phyloP scores from a whole-genome alignment of 148 eudicot species.

The Oxyria digyna region DNA sequence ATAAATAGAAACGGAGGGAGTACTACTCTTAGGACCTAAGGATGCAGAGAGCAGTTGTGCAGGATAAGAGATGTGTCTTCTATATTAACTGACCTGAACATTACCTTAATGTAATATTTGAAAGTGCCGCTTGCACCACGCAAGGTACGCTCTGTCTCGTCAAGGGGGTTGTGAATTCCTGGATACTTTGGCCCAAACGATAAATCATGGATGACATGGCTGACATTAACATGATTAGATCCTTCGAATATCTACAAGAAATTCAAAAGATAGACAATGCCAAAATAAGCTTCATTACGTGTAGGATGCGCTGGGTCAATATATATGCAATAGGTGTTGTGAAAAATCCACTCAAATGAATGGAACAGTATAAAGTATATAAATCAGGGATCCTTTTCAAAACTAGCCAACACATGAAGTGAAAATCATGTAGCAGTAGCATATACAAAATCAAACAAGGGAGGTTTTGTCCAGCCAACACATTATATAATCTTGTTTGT shows the following conservation, averaged over 20 bases:
- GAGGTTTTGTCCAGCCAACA: too few relatives aligned
- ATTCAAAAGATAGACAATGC: not conserved
- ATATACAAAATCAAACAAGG: not conserved
- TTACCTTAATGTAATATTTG: slow-evolving; percentile 95
- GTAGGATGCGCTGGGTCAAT: too few relatives aligned
- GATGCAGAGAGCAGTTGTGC: not conserved
- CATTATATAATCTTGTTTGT: not conserved
- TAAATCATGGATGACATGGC: slow-evolving; percentile 88
- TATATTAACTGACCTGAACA: not conserved
- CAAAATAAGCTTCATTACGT: not conserved
- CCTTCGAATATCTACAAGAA: slow-evolving; percentile 79
- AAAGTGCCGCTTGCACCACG: slow-evolving; percentile 81
- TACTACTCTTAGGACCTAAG: not conserved
- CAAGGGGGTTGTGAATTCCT: slow-evolving; percentile 91
- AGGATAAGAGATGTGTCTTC: slow-evolving; percentile 1
- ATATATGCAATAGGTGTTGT: not conserved
- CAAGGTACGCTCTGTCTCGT: slow-evolving; percentile 62
- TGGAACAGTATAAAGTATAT: not conserved
- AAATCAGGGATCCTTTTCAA: not conserved
- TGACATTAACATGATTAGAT: slow-evolving; percentile 83
- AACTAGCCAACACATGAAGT: not conserved
- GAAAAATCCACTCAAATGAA: not conserved
- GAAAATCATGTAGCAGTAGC: not conserved
- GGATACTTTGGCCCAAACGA: slow-evolving; percentile 98
- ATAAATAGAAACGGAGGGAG: too few relatives aligned